Percentiles rank a stretch among this genome's conserved stretches.
Conservation (phyloP, 192 early-diverging fungal genomes). For the Dimargaris xerosporica region DNA sequence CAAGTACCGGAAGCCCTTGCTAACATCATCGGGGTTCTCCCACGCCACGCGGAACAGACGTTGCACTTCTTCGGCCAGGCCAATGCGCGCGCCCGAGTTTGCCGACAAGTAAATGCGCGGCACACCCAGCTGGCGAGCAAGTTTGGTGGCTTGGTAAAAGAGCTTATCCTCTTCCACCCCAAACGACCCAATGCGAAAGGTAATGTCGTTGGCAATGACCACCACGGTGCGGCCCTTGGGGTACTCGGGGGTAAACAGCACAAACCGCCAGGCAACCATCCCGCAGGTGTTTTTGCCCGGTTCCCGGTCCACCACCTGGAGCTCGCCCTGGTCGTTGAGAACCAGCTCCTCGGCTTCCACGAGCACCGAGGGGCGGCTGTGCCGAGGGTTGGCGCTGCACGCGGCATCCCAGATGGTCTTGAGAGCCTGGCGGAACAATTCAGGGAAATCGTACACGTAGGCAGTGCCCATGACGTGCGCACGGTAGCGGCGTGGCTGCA, state of each 20-base stretch:
- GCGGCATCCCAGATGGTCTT: slow-evolving; percentile 60
- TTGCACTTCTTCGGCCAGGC: slow-evolving; percentile 85
- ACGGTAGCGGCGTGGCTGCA: slow-evolving; percentile 94
- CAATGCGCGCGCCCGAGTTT: slow-evolving; percentile 97
- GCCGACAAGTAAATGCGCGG: slow-evolving; percentile 93
- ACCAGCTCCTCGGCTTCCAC: slow-evolving; percentile 75
- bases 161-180: slow-evolving; percentile 84
- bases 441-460: slow-evolving; percentile 98
- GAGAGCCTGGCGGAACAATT: slow-evolving; percentile 81
- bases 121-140: slow-evolving; percentile 67
- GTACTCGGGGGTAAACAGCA: slow-evolving; percentile 82
- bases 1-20: slow-evolving; percentile 84
- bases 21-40: slow-evolving; percentile 63
- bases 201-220: slow-evolving; percentile 98
- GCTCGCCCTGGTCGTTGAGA: slow-evolving; percentile 58
- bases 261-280: slow-evolving; percentile 93
- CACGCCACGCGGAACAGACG: slow-evolving; percentile 75
- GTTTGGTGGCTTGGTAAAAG: slow-evolving; percentile 85
- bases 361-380: slow-evolving; percentile 42
- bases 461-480: slow-evolving; percentile 96
- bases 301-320: slow-evolving; percentile 62
- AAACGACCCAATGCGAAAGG: slow-evolving; percentile 92
- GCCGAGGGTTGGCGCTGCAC: slow-evolving; percentile 20
- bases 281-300: slow-evolving; percentile 84
- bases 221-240: slow-evolving; percentile 76